Percentiles rank a stretch among this genome's conserved stretches.
Evolutionary conservation across 2,329 filamentous ascomycete species (phyloP).

Genomic region (Hypocrella siamensis): DNA sequence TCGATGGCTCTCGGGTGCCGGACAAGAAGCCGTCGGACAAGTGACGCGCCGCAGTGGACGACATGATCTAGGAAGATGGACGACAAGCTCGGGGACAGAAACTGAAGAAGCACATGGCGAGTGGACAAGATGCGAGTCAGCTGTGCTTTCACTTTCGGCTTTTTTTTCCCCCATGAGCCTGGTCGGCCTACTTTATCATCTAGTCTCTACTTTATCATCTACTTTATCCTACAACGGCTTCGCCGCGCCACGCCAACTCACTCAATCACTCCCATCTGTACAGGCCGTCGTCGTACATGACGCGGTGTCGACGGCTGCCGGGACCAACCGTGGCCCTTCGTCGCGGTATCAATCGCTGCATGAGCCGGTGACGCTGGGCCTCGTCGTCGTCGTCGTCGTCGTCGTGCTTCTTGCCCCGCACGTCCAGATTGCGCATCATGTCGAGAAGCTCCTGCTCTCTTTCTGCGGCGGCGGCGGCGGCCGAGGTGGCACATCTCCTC

Average conservation of each 20-base stretch:
- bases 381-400: constrained; percentile 18
- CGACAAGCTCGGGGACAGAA: too few species aligned
- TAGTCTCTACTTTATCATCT: not conserved
- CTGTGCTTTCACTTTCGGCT: too few species aligned
- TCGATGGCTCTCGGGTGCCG: too few species aligned
- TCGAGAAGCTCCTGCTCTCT: constrained; percentile 18
- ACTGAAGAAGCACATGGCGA: too few species aligned
- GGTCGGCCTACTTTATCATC: not conserved
- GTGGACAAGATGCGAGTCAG: too few species aligned
- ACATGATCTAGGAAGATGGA: too few species aligned
- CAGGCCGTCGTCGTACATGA: constrained; percentile 21
- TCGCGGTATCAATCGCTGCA: constrained; percentile 23
- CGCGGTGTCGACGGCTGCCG: constrained; percentile 18
- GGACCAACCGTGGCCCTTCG: constrained; percentile 21
- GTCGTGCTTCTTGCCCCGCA: constrained; percentile 12
- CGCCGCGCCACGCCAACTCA: not conserved
- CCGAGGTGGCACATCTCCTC: constrained; percentile 10
- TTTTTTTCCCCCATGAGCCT: not conserved
- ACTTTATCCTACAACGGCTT: too few species aligned
- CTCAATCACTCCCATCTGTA: constrained; percentile 22
- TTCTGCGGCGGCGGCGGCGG: constrained; percentile 9
- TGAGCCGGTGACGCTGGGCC: constrained; percentile 21
- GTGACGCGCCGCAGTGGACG: too few species aligned
- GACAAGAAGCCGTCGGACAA: too few species aligned
- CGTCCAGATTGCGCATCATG: constrained; percentile 15